Percentiles rank a stretch among this genome's conserved stretches.
Evolutionary conservation across 495 filamentous ascomycete genomes (phyloP).

Genomic region (Tuber borchii): DNA sequence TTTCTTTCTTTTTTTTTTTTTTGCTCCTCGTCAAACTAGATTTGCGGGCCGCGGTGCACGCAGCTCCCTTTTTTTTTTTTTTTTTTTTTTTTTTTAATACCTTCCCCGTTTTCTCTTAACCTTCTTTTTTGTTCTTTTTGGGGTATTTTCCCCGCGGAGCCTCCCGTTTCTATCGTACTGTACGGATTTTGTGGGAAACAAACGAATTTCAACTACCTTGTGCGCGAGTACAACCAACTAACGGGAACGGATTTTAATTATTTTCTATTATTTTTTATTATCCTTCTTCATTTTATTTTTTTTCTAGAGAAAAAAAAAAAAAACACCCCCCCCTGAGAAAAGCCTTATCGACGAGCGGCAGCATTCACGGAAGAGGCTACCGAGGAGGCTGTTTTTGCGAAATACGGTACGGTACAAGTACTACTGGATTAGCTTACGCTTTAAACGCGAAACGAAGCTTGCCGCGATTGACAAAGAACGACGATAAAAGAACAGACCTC

Average conservation of each 20-base stretch:
- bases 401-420: conserved; percentile 1
- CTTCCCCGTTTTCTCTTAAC: conserved; percentile 1
- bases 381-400: neutral
- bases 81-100: neutral
- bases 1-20: neutral
- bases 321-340: neutral
- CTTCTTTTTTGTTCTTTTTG: conserved; percentile 3
- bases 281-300: too few relatives aligned
- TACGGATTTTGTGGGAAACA: neutral
- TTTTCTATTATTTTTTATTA: neutral
- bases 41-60: neutral
- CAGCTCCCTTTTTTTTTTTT: conserved; percentile 3
- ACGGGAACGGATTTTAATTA: conserved; percentile 1
- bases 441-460: conserved; percentile 7
- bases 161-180: neutral
- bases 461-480: conserved; percentile 3
- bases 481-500: conserved; percentile 3
- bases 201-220: neutral
- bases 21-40: neutral
- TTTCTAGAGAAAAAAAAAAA: neutral
- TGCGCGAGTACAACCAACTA: neutral
- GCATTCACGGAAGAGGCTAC: neutral
- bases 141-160: neutral
- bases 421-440: neutral
- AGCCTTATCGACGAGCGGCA: neutral